Conservation (phyloP, 352 stramenopile genomes). For the Phytophthora sp. region DNA sequence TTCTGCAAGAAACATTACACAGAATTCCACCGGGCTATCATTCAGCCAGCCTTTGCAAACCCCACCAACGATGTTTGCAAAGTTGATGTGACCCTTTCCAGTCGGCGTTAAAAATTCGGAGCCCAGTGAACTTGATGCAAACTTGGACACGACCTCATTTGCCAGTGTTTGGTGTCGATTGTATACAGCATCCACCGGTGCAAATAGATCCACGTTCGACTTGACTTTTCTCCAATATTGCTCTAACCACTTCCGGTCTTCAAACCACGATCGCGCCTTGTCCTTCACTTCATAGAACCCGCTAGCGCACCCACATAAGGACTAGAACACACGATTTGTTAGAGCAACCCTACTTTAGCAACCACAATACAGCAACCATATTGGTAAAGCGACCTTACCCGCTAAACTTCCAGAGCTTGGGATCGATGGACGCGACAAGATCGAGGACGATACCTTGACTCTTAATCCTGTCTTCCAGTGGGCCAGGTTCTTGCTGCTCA, state of each 20-base stretch:
- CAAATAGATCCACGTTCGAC: too few species aligned
- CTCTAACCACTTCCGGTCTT: too few species aligned
- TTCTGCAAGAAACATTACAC: background rate
- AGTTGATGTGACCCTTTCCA: background rate
- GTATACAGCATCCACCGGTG: too few species aligned
- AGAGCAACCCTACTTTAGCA: too few species aligned
- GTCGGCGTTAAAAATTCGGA: constrained; percentile 3
- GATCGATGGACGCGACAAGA: constrained; percentile 1
- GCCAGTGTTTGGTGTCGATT: constrained; percentile 13
- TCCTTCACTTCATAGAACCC: background rate
- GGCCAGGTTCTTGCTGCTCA: too few species aligned
- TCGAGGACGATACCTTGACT: constrained; percentile 4
- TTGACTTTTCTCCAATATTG: too few species aligned
- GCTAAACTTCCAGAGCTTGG: constrained; percentile 7
- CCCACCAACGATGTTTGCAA: constrained; percentile 14
- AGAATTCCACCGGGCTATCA: constrained; percentile 11
- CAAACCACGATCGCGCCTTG: background rate
- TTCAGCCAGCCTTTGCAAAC: constrained; percentile 11
- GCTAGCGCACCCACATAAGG: background rate
- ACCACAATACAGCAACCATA: too few species aligned
- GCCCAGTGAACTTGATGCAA: constrained; percentile 3
- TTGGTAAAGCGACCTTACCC: too few species aligned
- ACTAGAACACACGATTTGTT: background rate
- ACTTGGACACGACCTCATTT: constrained; percentile 13
- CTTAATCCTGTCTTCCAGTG: too few species aligned